Evolutionary conservation across 192 early-diverging fungal species (phyloP).

Genomic region (Oehlia diaphana): DNA sequence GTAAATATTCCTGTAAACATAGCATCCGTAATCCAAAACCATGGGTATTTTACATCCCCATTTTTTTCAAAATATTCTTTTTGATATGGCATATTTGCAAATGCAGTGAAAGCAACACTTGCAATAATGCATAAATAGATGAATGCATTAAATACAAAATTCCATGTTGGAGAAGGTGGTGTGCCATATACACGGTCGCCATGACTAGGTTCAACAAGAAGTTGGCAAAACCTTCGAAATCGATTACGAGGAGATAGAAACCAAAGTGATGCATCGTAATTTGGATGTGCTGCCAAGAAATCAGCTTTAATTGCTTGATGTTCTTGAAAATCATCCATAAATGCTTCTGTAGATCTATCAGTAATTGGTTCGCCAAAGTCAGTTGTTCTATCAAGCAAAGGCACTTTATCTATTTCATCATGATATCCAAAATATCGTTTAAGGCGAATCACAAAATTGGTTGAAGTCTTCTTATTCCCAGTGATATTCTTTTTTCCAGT

Average conservation of each 20-base stretch:
- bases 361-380: constrained; percentile 10
- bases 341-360: constrained; percentile 25
- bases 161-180: constrained; percentile 39
- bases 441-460: background rate
- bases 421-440: constrained; percentile 16
- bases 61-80: constrained; percentile 35
- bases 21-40: constrained; percentile 42
- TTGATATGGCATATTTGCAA: constrained; percentile 50
- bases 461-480: background rate
- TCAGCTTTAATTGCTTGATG: constrained; percentile 41
- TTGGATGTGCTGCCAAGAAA: constrained; percentile 46
- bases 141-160: constrained; percentile 44
- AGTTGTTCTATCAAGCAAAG: background rate
- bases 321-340: constrained; percentile 38
- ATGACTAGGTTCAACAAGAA: constrained; percentile 50
- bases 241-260: constrained; percentile 49
- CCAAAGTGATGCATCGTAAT: constrained; percentile 53
- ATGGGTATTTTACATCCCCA: background rate
- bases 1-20: constrained; percentile 55
- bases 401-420: background rate
- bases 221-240: constrained; percentile 48
- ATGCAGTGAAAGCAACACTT: constrained; percentile 47
- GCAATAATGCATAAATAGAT: constrained; percentile 50
- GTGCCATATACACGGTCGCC: constrained; percentile 49
- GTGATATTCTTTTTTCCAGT: constrained; percentile 6